These are phyloP conservation scores for Agaricus sinodeliciosus DNA, from an alignment of 768 basidiomycete species.

Conservation along the genomic window DNA sequence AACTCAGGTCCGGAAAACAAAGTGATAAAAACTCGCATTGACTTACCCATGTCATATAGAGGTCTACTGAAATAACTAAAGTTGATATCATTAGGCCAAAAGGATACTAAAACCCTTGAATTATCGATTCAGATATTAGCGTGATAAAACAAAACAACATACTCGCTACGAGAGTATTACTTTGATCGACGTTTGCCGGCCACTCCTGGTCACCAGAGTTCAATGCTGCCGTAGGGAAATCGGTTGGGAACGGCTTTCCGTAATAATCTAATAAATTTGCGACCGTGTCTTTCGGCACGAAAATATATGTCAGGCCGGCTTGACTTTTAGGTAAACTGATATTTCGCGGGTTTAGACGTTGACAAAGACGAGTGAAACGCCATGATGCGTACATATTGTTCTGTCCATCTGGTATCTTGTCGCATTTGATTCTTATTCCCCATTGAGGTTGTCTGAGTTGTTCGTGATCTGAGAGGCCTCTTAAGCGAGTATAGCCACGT, in stretches of 20 bases:
- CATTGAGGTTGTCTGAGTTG: conserved; percentile 28
- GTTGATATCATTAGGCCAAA: conserved; percentile 28
- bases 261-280: conserved; percentile 27
- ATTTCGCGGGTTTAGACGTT: no score
- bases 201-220: conserved; percentile 7
- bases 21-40: not conserved
- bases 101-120: conserved; percentile 5
- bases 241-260: conserved; percentile 23
- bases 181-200: conserved; percentile 17
- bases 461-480: no score
- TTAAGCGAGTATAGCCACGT: no score
- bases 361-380: no score
- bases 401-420: conserved; percentile 25
- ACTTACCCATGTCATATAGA: conserved; percentile 19
- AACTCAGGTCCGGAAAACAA: not conserved
- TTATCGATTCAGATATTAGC: not conserved
- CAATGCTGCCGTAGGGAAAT: conserved; percentile 7
- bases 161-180: conserved; percentile 19
- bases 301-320: conserved; percentile 22
- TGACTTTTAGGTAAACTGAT: conserved; percentile 8
- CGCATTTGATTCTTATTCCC: conserved; percentile 33
- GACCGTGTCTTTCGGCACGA: conserved; percentile 26
- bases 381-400: conserved; percentile 29
- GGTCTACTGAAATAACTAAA: conserved; percentile 23
- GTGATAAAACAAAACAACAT: conserved; percentile 16